Base-by-base conservation (phyloP, 352 stramenopile genomes). In the Pythium biforme region DNA sequence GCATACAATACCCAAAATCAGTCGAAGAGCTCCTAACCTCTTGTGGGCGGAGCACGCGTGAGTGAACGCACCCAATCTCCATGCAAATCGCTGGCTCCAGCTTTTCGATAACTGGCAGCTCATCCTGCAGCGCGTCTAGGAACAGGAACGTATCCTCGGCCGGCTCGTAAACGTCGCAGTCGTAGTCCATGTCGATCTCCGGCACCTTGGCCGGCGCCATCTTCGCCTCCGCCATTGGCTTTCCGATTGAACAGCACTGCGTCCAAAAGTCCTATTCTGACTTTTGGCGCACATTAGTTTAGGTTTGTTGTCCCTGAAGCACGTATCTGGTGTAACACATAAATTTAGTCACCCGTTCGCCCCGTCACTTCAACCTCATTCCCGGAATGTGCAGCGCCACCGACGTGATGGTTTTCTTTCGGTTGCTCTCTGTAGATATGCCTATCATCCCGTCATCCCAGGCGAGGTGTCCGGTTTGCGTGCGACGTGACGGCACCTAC, bases 101-200 rank as follows among this genome's bases (percentile, higher is more conserved):
- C 23, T 68, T 57, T 26, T 61, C 54, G 41, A 97, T 66, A 22
- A 81, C 76, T 43, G 73, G 68, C 31, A 88, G 59, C 61, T 98
- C 96, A 41, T 91, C 80, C 64, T 96, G 81, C 55, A 99, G 81
- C 19, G 92, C 95, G 67, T 99, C 97, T 19, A 99, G 69, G 27
- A 99, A 89, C 19, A 99, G 73, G 67, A 96, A 99, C 17, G 97
- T 99, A 74, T 99, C 97, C 58, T 99, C 97, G 17, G 89, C 88
- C 23, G 97, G 97, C 75, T 99, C 96, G 75, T 99, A 99, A 25
- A 99, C 95, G 58, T 97, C 77, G 69, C 73, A 83, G 69, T 87
- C 78, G 74, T 85, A 92, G 40, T 77, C 67, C 79, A 90, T 88
- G 58, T 88, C 76, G 63, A 90, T 88, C 72, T 84, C 68, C 29